These are phyloP conservation scores for Inonotus hispidus DNA, from an alignment of 1,284 basidiomycete species.

Conservation along the genomic window DNA sequence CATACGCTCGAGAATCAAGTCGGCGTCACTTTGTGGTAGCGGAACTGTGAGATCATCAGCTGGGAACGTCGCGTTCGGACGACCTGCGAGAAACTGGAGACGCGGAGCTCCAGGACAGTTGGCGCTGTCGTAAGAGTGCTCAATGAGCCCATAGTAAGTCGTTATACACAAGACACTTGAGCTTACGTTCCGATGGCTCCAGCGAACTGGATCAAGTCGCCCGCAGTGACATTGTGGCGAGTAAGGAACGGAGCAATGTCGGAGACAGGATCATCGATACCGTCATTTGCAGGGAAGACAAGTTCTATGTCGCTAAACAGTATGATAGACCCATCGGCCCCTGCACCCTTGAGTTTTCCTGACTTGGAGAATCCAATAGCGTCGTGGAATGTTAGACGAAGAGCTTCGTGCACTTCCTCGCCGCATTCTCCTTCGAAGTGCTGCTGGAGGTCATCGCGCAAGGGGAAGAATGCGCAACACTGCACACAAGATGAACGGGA, in stretches of 20 bases:
- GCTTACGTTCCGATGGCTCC: conserved; percentile 25
- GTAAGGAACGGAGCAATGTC: conserved; percentile 24
- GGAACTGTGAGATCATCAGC: conserved; percentile 26
- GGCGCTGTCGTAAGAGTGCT: conserved; percentile 9
- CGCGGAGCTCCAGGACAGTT: conserved; percentile 30
- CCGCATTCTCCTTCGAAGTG: conserved; percentile 21
- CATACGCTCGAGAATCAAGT: conserved; percentile 26
- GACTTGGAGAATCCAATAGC: conserved; percentile 22
- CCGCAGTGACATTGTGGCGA: conserved; percentile 24
- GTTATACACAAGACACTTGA: neutral
- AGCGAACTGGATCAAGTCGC: conserved; percentile 30
- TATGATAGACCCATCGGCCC: conserved; percentile 20
- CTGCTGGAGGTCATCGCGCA: conserved; percentile 22
- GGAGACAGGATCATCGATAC: conserved; percentile 27
- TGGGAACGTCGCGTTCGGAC: conserved; percentile 23
- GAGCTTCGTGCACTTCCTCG: conserved; percentile 22
- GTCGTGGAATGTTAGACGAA: conserved; percentile 25
- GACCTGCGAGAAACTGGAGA: conserved; percentile 25
- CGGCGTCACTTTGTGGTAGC: conserved; percentile 25
- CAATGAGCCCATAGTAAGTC: neutral
- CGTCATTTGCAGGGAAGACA: conserved; percentile 24
- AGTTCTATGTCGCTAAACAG: conserved; percentile 17
- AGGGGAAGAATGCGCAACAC: conserved; percentile 23
- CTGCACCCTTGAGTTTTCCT: conserved; percentile 9
- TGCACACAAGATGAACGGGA: neutral